phyloP scores from a whole-genome alignment of 2,329 filamentous ascomycete genomes.

The Ceratocystis cubensis region DNA sequence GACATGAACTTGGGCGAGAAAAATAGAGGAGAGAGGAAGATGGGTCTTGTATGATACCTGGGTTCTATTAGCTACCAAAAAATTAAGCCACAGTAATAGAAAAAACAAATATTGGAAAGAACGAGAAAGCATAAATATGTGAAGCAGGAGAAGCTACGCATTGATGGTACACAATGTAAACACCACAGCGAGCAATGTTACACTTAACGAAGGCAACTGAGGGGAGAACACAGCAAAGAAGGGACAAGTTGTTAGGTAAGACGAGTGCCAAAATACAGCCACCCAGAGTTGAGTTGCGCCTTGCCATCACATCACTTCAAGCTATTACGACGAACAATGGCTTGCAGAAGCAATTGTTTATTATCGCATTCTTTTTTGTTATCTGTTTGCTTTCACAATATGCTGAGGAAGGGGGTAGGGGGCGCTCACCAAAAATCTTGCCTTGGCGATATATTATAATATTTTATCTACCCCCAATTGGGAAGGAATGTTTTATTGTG shows the following conservation, averaged over 20 bases:
- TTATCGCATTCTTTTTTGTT: not conserved
- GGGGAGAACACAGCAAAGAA: not conserved
- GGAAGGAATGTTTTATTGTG: not conserved
- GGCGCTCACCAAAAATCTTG: not conserved
- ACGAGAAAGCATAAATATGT: not conserved
- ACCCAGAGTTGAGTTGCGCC: not conserved
- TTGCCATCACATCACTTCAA: not conserved
- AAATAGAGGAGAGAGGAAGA: slow-evolving; percentile 3
- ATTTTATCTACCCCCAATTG: not conserved
- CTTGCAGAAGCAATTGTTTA: not conserved
- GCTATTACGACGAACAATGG: not conserved
- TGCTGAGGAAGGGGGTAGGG: not conserved
- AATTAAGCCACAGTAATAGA: not conserved
- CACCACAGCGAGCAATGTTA: slow-evolving; percentile 1
- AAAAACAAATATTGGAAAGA: not conserved
- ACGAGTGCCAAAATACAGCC: not conserved
- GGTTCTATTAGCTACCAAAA: not conserved
- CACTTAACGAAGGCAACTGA: not conserved
- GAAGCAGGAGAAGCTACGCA: not conserved
- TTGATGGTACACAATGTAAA: not conserved
- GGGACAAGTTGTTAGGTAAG: not conserved
- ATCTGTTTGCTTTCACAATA: not conserved
- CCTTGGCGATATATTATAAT: not conserved
- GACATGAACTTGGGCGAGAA: slow-evolving; percentile 6
- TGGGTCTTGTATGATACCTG: not conserved